Evolutionary conservation across 129 eudicot genomes (phyloP), one percentile per base, ranked within the genome.

Genomic region (Flaveria ramosissima): DNA sequence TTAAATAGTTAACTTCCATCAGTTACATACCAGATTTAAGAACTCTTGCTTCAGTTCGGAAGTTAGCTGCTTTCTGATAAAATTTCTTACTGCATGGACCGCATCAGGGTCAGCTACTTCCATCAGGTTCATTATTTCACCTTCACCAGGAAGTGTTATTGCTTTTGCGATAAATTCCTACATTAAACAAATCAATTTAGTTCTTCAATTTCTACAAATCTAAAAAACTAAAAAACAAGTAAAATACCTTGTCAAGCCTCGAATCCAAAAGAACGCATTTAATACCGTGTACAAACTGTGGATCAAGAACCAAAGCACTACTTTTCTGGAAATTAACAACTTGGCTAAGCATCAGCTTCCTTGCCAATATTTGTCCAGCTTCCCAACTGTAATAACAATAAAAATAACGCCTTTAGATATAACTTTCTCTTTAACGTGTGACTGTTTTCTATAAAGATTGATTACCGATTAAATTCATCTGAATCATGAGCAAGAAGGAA

Each of bases 401-500:
- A 23, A 55, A 55, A 17, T 14, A 27, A 2, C 4, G 24, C 48
- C 27, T 24, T 19, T 72, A 3, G 17, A 46, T 36, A 30, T 36
- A 5, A 17, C 2, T 14, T 0, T 69, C 43, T 30, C 1, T 13
- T 69, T 13, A 2, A 77, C 3, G 36, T 62, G 74, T 16, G 26
- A 16, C 13, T 47, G 12, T 27, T 36, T 23, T 27, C 61, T 15
- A 26, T 81, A 19, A 13, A 24, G 39, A 68, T 23, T 24, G 63
- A 52, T 48, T 89, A 91, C 98, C 96, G 92, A 76, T 94, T 94
- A 75, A 94, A 94, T 81, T 84, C 97, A 86, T 94, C 96, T 45
- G 96, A 94, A 88, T 94, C 98, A 80, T 94, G 90, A 70, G 98
- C 97, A 76, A 91, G 96, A 76, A 93, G 97, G 86, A 93, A 91